Conservation (phyloP, 1,139 yeast species). For the Blastobotrys malaysiensis region DNA sequence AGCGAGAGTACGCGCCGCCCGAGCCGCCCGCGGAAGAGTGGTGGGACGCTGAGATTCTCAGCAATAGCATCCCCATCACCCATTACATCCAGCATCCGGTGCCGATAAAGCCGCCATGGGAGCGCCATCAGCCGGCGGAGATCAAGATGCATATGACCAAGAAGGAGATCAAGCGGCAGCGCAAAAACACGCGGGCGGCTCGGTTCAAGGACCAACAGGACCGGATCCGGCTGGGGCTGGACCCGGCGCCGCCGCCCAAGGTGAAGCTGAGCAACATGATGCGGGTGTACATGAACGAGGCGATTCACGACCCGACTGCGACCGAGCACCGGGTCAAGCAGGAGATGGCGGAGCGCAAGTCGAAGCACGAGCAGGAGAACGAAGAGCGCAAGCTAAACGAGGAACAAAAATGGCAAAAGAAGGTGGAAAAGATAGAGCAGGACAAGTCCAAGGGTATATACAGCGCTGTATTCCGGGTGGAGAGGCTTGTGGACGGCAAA, state of each 20-base stretch:
- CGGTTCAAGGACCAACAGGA: constrained; percentile 69
- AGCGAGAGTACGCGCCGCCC: constrained; percentile 42
- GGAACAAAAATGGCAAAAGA: constrained; percentile 50
- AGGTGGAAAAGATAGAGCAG: constrained; percentile 40
- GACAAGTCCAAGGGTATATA: constrained; percentile 52
- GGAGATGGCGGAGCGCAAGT: constrained; percentile 60
- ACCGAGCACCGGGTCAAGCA: constrained; percentile 67
- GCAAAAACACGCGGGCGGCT: constrained; percentile 65
- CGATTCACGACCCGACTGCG: constrained; percentile 85
- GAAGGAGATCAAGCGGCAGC: constrained; percentile 65
- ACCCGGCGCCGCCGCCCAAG: constrained; percentile 87
- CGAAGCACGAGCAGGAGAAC: constrained; percentile 59
- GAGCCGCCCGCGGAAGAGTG: constrained; percentile 65
- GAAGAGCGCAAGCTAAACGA: constrained; percentile 54
- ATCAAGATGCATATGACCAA: constrained; percentile 63
- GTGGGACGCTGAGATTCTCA: constrained; percentile 65
- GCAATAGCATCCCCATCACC: constrained; percentile 46
- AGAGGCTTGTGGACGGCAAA: constrained; percentile 53
- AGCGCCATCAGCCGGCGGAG: constrained; percentile 38
- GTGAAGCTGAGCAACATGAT: constrained; percentile 76
- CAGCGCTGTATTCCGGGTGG: constrained; percentile 57
- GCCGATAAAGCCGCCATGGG: constrained; percentile 56
- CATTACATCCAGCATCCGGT: constrained; percentile 77
- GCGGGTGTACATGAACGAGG: constrained; percentile 80
- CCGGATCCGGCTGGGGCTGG: constrained; percentile 70